Base-by-base conservation (phyloP, 2,329 filamentous ascomycete species). In the Penicillium sp. region DNA sequence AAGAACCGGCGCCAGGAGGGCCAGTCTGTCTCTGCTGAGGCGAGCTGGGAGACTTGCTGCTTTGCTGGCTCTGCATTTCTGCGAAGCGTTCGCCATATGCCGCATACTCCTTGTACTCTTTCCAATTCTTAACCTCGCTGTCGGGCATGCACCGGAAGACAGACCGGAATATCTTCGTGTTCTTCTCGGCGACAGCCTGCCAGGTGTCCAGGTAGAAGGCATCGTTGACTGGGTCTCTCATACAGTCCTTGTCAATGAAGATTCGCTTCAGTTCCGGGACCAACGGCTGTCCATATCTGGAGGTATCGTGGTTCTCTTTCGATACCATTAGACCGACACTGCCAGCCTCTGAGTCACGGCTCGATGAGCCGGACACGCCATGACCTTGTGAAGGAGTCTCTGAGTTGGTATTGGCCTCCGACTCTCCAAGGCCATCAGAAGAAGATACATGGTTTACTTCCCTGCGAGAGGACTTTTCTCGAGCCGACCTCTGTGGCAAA, bases 61-160 rank as follows among this genome's bases (percentile, higher is more conserved):
- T 71, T 48, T 62, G 75, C 64, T 62, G 72, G 54, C 62, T 84
- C 72, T 87, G 65, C 55, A 77, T 66, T 54, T 85, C 82, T 40
- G 79, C 78, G 71, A 98, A 96, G 31, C 82, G 79, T 51, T 85
- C 81, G 13, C 78, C 76, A 62, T 96, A 97, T 4, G 81, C 77
- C 38, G 79, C 76, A 59, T 86, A 94, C 51, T 94, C 85, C 48
- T 87, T 84, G 67, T 98, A 98, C 49, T 94, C 86, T 51, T 86
- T 83, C 93, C 93, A 98, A 29, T 86, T 91, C 49, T 81, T 84
- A 17, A 95, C 93, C 59, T 96, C 88, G 36, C 83, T 96, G 63
- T 98, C 93, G 1, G 93, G 93, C 86, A 94, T 94, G 66, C 90
- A 96, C 32, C 90, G 83, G 72, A 98, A 98, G 7, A 98, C 91